phyloP scores from a whole-genome alignment of 208 protist species.

The Crithidia expoeki region DNA sequence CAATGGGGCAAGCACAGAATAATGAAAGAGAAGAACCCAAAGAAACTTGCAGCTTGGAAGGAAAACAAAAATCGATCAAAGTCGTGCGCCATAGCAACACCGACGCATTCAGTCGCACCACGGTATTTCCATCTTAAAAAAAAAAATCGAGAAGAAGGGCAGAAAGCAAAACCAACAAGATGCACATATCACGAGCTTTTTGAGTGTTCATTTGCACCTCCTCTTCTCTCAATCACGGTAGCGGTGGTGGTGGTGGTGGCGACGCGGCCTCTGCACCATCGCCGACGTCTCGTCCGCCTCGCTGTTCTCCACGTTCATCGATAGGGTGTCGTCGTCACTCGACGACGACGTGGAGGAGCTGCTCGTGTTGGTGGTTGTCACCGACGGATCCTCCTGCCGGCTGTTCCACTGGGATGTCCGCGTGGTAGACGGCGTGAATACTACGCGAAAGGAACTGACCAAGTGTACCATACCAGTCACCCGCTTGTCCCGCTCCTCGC shows the following conservation, averaged over 20 bases:
- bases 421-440: not conserved
- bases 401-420: not conserved
- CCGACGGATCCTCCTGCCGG: not conserved
- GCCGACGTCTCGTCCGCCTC: not conserved
- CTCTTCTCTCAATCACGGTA: too few species aligned
- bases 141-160: not conserved
- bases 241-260: not conserved
- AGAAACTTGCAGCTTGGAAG: too few species aligned
- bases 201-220: not conserved
- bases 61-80: too few species aligned
- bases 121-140: too few species aligned
- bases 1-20: not conserved
- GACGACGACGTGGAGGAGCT: conserved; percentile 5
- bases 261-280: not conserved
- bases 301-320: not conserved
- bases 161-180: not conserved
- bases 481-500: conserved; percentile 10
- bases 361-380: conserved; percentile 1
- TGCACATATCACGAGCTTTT: not conserved
- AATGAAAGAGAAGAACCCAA: not conserved
- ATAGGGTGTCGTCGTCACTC: not conserved
- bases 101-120: too few species aligned
- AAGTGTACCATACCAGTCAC: conserved; percentile 4
- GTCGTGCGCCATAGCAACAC: too few species aligned
- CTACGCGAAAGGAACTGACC: conserved; percentile 3